Evolutionary conservation across 1,139 yeast species (phyloP), one percentile per base, ranked within the genome.

Genomic region (Nakaseomyces kungkrabaensis): DNA sequence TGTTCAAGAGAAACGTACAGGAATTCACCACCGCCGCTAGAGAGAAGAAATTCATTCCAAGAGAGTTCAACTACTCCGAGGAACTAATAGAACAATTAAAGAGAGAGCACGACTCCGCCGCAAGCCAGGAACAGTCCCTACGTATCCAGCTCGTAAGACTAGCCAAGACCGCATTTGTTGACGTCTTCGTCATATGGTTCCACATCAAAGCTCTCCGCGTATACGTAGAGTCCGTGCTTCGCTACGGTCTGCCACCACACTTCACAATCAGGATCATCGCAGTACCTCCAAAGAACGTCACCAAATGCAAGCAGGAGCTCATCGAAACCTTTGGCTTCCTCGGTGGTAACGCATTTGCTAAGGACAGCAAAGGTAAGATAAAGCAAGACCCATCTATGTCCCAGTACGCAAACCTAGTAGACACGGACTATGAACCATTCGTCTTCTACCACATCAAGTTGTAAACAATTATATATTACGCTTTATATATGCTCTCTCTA

Each of bases 161-260:
- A 56, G 81, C 95, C 1, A 82, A 82, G 60, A 82, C 96, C 34
- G 95, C 97, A 32, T 92, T 85, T 67, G 77, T 86, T 25, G 97
- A 92, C 62, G 80, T 89, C 50, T 75, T 86, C 55, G 76, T 86
- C 57, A 80, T 85, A 56, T 89, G 96, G 96, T 76, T 85, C 62
- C 98, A 92, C 69, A 78, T 92, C 59, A 89, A 89, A 70, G 76
- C 79, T 5, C 66, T 80, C 48, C 73, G 83, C 45, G 72, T 79
- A 42, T 80, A 73, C 62, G 84, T 80, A 29, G 85, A 80, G 61
- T 72, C 79, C 51, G 96, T 92, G 11, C 76, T 92, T 65, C 83
- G 98, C 68, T 92, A 92, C 68, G 99, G 99, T 1, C 77, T 92
- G 55, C 98, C 98, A 37, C 97, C 98, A 40, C 85, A 85, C 64